Base-by-base conservation (phyloP, 805 yeast genomes). In the Wickerhamiella dianesei region DNA sequence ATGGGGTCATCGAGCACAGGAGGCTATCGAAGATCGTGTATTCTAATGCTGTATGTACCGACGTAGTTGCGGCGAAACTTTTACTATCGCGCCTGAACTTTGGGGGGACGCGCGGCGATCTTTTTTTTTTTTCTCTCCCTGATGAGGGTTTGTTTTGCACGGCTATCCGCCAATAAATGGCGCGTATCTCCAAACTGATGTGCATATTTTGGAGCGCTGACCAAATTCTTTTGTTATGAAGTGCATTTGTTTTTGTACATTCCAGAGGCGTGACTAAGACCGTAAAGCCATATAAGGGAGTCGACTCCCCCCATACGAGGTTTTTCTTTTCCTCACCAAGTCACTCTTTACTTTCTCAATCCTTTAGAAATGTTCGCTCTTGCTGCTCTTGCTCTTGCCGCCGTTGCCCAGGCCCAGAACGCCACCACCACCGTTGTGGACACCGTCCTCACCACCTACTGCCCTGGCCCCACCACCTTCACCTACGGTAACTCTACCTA, bases 341-440 rank as follows among this genome's bases (percentile, higher is more conserved):
- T 25, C 32, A 25, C 32, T 25, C 32, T 25, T 25, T 25, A 36
- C 5, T n/a, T 36, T 16, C 39, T 16, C 39, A 16, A 5, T 18
- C 25, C 20, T 39, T 39, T 39, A 5, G 25, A 19, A 19, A 39
- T 39, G 41, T 39, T 39, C 44, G 18, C 49, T 78, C 17, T 19
- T 59, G 76, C 82, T 60, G 80, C 71, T 63, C 75, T 69, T 73
- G 75, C 80, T 67, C 79, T 88, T 42, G 48, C 59, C 79, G 79
- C 81, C 79, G 87, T 64, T 25, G 37, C 50, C 43, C 39, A 41
- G 40, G 55, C 52, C 36, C 35, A 37, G 48, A 49, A 51, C 55
- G 48, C 51, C 44, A 48, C 57, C 46, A 48, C 52, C 43, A 56
- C 59, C 22, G 51, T 49, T 32, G 49, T 49, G 48, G 42, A 43